A percentile compares a stretch with the other conserved stretches of the same genome.
Evolutionary conservation across 2,329 filamentous ascomycete genomes (phyloP).

Genomic region (Daldinia sp.): DNA sequence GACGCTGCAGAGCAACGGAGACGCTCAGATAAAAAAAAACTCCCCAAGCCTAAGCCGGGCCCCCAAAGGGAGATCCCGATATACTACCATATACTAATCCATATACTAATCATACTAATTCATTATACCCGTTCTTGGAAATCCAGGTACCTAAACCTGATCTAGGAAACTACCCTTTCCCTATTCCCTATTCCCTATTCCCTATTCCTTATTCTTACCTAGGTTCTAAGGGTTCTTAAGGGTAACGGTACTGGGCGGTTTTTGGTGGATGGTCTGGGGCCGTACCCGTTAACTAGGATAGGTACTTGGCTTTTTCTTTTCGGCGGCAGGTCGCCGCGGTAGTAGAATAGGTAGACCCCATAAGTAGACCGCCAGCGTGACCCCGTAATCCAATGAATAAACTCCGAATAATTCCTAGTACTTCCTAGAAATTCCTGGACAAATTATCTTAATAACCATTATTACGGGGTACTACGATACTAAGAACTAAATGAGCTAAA

Average conservation of each 20-base stretch:
- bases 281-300: constrained; percentile 1
- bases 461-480: constrained; percentile 3
- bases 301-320: neutral
- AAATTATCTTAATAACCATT: neutral
- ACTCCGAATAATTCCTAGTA: constrained; percentile 27
- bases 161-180: neutral
- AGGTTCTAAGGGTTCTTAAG: neutral
- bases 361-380: neutral
- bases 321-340: constrained; percentile 9
- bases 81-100: constrained; percentile 4
- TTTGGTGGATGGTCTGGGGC: neutral
- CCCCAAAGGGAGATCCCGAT: constrained; percentile 40
- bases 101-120: too few species aligned
- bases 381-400: constrained; percentile 1
- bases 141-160: too few species aligned
- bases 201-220: neutral
- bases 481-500: neutral
- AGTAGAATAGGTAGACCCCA: neutral
- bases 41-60: constrained; percentile 1
- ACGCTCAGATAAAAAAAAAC: constrained; percentile 39
- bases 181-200: neutral
- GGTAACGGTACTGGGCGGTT: neutral
- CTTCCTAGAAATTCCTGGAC: neutral
- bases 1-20: constrained; percentile 46
- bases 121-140: too few species aligned